Percentiles rank a stretch among this genome's conserved stretches.
Evolutionary conservation across 2,329 filamentous ascomycete genomes (phyloP).

Genomic region (Fusarium albosuccineum): DNA sequence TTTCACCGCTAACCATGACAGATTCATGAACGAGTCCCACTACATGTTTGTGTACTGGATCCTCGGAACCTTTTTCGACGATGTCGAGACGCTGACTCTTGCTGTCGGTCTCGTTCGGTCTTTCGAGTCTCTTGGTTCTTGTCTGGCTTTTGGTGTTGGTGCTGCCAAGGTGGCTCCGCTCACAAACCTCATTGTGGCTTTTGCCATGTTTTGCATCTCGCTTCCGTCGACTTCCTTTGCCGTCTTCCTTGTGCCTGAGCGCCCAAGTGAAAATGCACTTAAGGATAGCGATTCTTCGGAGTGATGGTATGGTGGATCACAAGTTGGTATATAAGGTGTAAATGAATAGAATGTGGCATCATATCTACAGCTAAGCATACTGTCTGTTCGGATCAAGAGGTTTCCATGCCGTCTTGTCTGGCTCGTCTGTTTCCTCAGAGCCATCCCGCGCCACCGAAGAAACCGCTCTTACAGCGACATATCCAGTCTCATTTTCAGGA

Average conservation of each 20-base stretch:
- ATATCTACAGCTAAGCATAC: not conserved
- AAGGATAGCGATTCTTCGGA: conserved; percentile 17
- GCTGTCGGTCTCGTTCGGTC: conserved; percentile 62
- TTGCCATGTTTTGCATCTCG: conserved; percentile 61
- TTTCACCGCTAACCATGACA: conserved; percentile 15
- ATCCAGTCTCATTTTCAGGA: not conserved
- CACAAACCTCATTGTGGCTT: conserved; percentile 62
- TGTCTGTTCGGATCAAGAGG: not conserved
- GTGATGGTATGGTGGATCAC: not conserved
- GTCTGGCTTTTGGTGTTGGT: conserved; percentile 62
- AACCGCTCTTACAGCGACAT: not conserved
- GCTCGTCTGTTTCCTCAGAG: not conserved
- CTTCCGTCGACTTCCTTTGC: conserved; percentile 54
- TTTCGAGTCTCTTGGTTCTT: conserved; percentile 62
- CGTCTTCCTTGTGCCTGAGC: conserved; percentile 54
- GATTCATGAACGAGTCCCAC: conserved; percentile 64
- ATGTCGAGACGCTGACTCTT: conserved; percentile 64
- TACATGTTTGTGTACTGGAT: conserved; percentile 67
- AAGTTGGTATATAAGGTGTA: too few species aligned
- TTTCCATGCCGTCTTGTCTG: not conserved
- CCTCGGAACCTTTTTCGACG: conserved; percentile 63
- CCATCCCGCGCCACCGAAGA: not conserved
- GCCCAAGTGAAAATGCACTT: conserved; percentile 27
- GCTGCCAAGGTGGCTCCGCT: conserved; percentile 60
- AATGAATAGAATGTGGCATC: not conserved